Evolutionary conservation across 2,329 filamentous ascomycete genomes (phyloP).

Genomic region (Pseudogymnoascus sp.): DNA sequence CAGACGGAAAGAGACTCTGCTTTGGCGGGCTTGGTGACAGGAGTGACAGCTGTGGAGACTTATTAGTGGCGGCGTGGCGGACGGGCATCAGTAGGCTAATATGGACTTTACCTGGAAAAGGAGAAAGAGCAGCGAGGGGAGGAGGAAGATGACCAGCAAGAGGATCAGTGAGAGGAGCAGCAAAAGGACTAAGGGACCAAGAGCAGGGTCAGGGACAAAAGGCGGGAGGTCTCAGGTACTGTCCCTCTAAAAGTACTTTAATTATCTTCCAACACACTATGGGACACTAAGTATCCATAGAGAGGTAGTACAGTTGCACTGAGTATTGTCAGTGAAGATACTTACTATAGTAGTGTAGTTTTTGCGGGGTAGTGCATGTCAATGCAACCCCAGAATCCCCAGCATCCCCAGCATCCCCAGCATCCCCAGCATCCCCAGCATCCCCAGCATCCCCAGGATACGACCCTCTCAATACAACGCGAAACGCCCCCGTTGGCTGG

Average conservation of each 20-base stretch:
- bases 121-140: not conserved
- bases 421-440: not conserved
- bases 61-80: not conserved
- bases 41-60: constrained; percentile 1
- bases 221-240: not conserved
- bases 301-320: not conserved
- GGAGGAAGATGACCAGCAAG: not conserved
- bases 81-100: not conserved
- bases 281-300: not conserved
- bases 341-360: not conserved
- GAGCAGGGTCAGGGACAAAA: not conserved
- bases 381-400: constrained; percentile 1
- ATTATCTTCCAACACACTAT: not conserved
- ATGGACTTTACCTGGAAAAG: not conserved
- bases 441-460: not conserved
- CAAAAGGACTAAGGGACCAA: not conserved
- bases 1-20: not conserved
- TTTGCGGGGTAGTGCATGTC: constrained; percentile 3
- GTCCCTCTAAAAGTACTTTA: not conserved
- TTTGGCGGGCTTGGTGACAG: not conserved
- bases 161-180: not conserved
- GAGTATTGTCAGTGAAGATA: not conserved
- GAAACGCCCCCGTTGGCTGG: not conserved
- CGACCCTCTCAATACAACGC: not conserved
- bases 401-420: not conserved